A percentile compares a stretch with the other conserved stretches of the same genome.
phyloP scores from a whole-genome alignment of 1,139 yeast species.

The Pichia sp. region DNA sequence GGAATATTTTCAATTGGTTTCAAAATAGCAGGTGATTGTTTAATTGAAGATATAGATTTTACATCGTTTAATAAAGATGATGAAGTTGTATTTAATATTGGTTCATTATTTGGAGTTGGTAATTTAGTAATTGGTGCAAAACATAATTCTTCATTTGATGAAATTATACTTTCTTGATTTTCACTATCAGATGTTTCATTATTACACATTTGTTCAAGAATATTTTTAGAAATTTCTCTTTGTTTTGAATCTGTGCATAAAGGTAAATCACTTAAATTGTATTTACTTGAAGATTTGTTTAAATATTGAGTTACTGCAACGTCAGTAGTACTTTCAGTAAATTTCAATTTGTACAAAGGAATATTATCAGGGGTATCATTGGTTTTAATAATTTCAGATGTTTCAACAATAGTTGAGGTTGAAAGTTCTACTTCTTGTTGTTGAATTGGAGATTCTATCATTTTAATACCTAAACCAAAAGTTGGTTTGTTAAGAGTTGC shows the following conservation, averaged over 20 bases:
- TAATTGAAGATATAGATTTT: not conserved
- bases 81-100: not conserved
- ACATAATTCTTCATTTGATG: slow-evolving; percentile 1
- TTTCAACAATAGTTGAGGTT: not conserved
- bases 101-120: slow-evolving; percentile 2
- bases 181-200: slow-evolving; percentile 6
- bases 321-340: not conserved
- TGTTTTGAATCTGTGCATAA: not conserved
- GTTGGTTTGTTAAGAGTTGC: not conserved
- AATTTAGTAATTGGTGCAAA: slow-evolving; percentile 6
- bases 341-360: slow-evolving; percentile 1
- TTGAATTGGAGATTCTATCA: not conserved
- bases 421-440: not conserved
- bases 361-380: not conserved
- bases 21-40: too few relatives aligned
- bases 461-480: slow-evolving; percentile 13
- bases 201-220: slow-evolving; percentile 1
- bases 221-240: not conserved
- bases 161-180: slow-evolving; percentile 4
- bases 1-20: not conserved
- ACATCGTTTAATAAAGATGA: too few relatives aligned
- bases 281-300: not conserved
- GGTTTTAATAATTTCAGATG: not conserved
- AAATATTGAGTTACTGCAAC: not conserved
- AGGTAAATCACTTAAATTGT: not conserved